Conservation (phyloP, 2,329 filamentous ascomycete genomes). For the Chrysoporthe deuterocubensis region DNA sequence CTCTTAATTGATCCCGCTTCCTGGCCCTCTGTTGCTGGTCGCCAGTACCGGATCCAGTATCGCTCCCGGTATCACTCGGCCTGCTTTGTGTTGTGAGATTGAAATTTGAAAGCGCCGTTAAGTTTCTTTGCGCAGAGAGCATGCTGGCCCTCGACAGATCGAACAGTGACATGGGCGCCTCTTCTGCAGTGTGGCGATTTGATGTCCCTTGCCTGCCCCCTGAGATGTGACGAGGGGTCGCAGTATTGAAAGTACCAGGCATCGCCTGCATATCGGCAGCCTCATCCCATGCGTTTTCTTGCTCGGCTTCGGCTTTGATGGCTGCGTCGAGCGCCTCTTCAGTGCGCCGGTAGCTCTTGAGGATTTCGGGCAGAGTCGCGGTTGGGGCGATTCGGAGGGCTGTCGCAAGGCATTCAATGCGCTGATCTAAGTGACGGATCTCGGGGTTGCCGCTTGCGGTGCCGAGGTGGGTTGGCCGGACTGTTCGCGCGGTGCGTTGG, state of each 20-base stretch:
- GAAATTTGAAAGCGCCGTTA: slow-evolving; percentile 59
- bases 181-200: slow-evolving; percentile 48
- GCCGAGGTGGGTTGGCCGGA: slow-evolving; percentile 62
- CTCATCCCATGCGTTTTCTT: slow-evolving; percentile 73
- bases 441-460: slow-evolving; percentile 63
- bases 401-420: slow-evolving; percentile 78
- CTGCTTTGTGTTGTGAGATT: slow-evolving; percentile 47
- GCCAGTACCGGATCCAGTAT: neutral
- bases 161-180: slow-evolving; percentile 68
- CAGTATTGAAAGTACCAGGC: slow-evolving; percentile 56
- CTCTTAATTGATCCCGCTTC: slow-evolving; percentile 73
- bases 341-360: slow-evolving; percentile 75
- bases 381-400: slow-evolving; percentile 75
- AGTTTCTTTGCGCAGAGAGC: slow-evolving; percentile 60
- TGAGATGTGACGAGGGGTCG: slow-evolving; percentile 42
- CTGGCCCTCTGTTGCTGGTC: slow-evolving; percentile 49
- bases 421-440: slow-evolving; percentile 76
- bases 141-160: slow-evolving; percentile 67
- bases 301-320: slow-evolving; percentile 61
- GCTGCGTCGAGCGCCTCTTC: slow-evolving; percentile 76
- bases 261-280: slow-evolving; percentile 62
- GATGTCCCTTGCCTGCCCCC: slow-evolving; percentile 52
- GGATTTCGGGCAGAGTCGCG: slow-evolving; percentile 71
- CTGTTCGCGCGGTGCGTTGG: slow-evolving; percentile 57
- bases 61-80: slow-evolving; percentile 35